Evolutionary conservation across 345 rosid species (phyloP).

Genomic region (Chamaenerion angustifolium): DNA sequence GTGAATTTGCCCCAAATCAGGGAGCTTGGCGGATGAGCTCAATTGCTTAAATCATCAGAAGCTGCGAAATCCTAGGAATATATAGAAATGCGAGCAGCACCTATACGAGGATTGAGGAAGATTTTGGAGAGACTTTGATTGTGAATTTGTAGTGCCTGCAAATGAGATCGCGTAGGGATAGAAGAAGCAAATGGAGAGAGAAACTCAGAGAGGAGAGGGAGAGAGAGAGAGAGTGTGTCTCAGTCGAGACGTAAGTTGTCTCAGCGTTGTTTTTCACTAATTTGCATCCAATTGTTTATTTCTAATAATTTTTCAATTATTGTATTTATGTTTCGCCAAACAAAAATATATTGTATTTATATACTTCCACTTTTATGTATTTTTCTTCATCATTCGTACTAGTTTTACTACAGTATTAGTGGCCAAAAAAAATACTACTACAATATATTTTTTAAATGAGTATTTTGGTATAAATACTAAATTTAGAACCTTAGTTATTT

Average conservation of each 20-base stretch:
- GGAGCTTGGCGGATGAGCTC: neutral
- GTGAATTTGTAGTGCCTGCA: constrained; percentile 1
- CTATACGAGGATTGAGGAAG: neutral
- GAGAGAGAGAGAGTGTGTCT: constrained; percentile 4
- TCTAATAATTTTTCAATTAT: constrained; percentile 16
- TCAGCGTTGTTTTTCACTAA: constrained; percentile 6
- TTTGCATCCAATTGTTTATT: neutral
- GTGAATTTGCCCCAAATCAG: neutral
- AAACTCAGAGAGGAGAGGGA: neutral
- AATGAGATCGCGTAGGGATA: constrained; percentile 11
- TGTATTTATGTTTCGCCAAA: no score
- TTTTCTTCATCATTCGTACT: no score
- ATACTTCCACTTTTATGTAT: no score
- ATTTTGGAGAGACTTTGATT: neutral
- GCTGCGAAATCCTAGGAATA: constrained; percentile 1
- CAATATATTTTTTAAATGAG: no score
- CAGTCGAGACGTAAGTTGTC: constrained; percentile 9
- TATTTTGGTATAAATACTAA: no score
- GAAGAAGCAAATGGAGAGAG: constrained; percentile 8
- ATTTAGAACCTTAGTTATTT: no score
- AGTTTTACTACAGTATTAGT: no score
- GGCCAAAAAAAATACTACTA: no score
- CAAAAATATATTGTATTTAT: no score
- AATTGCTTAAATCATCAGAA: neutral
- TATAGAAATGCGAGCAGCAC: neutral